Percentiles rank a stretch among this genome's conserved stretches.
phyloP scores from a whole-genome alignment of 768 basidiomycete genomes.

The Butyriboletus loyo region DNA sequence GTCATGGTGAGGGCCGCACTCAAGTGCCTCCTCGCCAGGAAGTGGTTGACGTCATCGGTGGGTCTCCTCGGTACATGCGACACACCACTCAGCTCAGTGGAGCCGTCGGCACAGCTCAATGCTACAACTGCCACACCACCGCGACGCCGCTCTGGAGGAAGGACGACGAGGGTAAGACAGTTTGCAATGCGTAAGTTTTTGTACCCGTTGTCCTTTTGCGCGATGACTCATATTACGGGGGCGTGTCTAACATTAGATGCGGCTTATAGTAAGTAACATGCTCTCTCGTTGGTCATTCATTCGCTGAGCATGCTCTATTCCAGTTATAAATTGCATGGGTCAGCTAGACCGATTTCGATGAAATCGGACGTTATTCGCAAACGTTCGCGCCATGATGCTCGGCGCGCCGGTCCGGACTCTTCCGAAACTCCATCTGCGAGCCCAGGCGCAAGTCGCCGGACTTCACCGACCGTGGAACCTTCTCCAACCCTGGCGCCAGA shows the following conservation, averaged over 20 bases:
- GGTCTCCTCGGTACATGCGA: constrained; percentile 35
- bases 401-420: constrained; percentile 48
- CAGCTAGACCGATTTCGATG: constrained; percentile 85
- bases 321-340: constrained; percentile 80
- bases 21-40: constrained; percentile 65
- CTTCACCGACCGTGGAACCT: constrained; percentile 58
- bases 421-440: constrained; percentile 74
- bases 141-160: constrained; percentile 89
- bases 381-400: constrained; percentile 77
- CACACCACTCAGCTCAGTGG: constrained; percentile 29
- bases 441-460: constrained; percentile 69
- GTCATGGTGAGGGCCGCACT: constrained; percentile 67
- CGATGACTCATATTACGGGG: constrained; percentile 10
- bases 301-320: constrained; percentile 9
- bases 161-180: constrained; percentile 88
- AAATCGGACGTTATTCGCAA: constrained; percentile 89
- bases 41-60: constrained; percentile 70
- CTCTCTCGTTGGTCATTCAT: not conserved
- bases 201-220: not conserved
- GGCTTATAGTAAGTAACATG: constrained; percentile 60
- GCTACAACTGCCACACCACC: constrained; percentile 87
- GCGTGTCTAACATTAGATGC: constrained; percentile 45
- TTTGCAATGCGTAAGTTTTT: constrained; percentile 83
- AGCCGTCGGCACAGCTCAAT: constrained; percentile 57
- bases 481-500: constrained; percentile 72